Evolutionary conservation across 495 filamentous ascomycete species (phyloP).

Genomic region (Neurospora discreta): DNA sequence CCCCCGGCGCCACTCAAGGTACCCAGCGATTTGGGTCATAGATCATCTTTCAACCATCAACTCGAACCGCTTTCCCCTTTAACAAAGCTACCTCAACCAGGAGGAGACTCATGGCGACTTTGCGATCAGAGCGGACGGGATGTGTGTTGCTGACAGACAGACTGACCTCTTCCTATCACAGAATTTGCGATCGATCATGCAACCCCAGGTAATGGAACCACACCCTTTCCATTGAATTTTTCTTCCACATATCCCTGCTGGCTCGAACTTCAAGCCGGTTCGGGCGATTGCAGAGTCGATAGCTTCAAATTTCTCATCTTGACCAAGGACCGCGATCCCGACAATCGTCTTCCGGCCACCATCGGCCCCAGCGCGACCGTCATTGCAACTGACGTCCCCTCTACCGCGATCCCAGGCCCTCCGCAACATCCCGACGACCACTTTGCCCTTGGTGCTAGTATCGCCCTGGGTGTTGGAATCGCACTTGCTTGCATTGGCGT

Average conservation of each 20-base stretch:
- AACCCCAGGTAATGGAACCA: constrained; percentile 11
- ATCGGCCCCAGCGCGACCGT: constrained; percentile 3
- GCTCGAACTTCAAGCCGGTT: constrained; percentile 12
- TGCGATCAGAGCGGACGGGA: neutral
- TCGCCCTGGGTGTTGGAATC: constrained; percentile 18
- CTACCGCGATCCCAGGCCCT: neutral
- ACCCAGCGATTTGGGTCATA: neutral
- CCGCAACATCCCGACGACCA: constrained; percentile 2
- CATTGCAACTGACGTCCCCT: neutral
- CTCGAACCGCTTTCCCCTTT: neutral
- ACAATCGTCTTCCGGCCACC: constrained; percentile 3
- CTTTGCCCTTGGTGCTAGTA: constrained; percentile 18
- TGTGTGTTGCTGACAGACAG: constrained; percentile 12
- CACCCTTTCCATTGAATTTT: constrained; percentile 14
- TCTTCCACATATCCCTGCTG: constrained; percentile 17
- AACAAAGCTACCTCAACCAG: neutral
- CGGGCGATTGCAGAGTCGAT: constrained; percentile 11
- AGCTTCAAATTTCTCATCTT: constrained; percentile 9
- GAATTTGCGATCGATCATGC: constrained; percentile 13
- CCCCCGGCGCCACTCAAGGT: neutral
- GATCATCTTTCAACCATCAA: neutral
- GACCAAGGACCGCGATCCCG: neutral
- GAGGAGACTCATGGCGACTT: neutral
- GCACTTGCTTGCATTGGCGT: constrained; percentile 9
- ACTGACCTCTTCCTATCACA: constrained; percentile 1